phyloP scores from a whole-genome alignment of 495 filamentous ascomycete species.

The Trichoderma parareesei region DNA sequence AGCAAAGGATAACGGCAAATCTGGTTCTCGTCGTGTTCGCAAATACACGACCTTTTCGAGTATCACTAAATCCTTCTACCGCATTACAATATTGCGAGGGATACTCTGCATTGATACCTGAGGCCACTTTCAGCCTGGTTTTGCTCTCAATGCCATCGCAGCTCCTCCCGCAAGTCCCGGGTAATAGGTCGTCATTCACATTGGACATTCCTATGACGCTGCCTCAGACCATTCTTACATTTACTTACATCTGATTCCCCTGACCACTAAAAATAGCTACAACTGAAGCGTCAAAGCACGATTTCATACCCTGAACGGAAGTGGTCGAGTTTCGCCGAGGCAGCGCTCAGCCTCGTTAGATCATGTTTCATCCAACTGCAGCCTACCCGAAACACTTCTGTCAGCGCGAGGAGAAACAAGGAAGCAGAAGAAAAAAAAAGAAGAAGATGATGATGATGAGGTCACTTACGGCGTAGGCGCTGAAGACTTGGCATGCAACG shows the following conservation, averaged over 20 bases:
- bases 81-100: too few relatives aligned
- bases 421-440: background rate
- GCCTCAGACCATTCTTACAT: too few relatives aligned
- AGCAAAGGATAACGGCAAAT: too few relatives aligned
- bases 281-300: background rate
- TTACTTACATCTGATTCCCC: background rate
- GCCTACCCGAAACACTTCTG: background rate
- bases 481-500: background rate
- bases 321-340: background rate
- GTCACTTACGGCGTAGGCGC: background rate
- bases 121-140: too few relatives aligned
- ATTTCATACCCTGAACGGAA: background rate
- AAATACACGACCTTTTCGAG: too few relatives aligned
- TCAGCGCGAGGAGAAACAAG: background rate
- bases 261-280: background rate
- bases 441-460: background rate
- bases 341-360: background rate
- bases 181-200: too few relatives aligned
- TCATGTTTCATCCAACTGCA: background rate
- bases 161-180: too few relatives aligned
- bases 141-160: too few relatives aligned
- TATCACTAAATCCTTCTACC: too few relatives aligned
- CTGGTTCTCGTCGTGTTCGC: too few relatives aligned
- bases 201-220: too few relatives aligned
- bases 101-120: too few relatives aligned